These are phyloP conservation scores for Coemansia sp. DNA, from an alignment of 192 early-diverging fungal species.

Conservation along the genomic window DNA sequence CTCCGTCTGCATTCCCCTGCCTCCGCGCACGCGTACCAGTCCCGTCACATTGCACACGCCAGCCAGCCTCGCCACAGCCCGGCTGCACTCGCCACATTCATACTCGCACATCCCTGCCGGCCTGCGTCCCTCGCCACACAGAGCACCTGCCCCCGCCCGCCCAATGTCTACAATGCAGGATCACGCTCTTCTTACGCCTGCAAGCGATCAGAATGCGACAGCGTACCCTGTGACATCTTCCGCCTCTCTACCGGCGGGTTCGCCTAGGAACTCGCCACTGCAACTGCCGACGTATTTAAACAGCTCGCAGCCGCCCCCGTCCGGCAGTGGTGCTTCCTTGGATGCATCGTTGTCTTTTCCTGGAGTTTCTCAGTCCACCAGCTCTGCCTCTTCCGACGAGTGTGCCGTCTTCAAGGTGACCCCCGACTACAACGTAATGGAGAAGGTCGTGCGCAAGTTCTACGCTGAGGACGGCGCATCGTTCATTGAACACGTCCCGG, in stretches of 20 bases:
- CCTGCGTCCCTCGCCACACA: neutral
- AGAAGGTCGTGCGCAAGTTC: conserved; percentile 40
- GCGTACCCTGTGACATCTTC: conserved; percentile 13
- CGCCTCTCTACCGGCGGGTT: neutral
- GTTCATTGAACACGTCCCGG: conserved; percentile 46
- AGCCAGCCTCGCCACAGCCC: neutral
- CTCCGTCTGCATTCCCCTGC: too few species aligned
- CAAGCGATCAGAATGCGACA: conserved; percentile 30
- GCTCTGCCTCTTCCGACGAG: neutral
- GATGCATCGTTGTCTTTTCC: neutral
- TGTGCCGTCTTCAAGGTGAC: conserved; percentile 11
- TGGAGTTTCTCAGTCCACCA: conserved; percentile 3
- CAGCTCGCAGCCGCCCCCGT: neutral
- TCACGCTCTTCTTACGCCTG: conserved; percentile 10
- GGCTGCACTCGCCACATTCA: neutral
- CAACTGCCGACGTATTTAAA: conserved; percentile 22
- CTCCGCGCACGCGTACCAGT: too few species aligned
- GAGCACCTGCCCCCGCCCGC: neutral
- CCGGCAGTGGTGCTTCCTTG: neutral
- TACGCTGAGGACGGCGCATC: conserved; percentile 26
- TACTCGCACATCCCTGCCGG: neutral
- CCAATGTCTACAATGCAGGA: conserved; percentile 9
- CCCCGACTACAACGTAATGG: conserved; percentile 17
- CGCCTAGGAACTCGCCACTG: conserved; percentile 26
- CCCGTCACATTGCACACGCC: too few species aligned